phyloP scores from a whole-genome alignment of 140 eudicot genomes.

The Flaveria floridana region DNA sequence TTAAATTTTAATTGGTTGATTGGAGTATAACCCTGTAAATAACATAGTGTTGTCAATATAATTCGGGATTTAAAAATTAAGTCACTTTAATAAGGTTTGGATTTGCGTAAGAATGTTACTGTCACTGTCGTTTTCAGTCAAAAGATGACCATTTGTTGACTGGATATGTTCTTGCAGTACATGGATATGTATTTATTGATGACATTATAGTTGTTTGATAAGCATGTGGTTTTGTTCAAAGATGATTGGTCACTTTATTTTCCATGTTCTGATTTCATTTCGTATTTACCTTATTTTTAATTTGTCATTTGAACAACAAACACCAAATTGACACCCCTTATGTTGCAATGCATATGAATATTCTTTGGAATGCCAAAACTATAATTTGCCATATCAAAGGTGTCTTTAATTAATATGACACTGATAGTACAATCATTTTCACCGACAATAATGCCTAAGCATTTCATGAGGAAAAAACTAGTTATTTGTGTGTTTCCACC shows the following conservation, averaged over 20 bases:
- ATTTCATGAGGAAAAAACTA: conserved; percentile 2
- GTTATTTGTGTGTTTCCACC: neutral
- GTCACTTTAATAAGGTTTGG: neutral
- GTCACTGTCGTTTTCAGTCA: neutral
- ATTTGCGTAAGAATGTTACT: neutral
- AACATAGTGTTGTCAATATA: neutral
- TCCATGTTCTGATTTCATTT: neutral
- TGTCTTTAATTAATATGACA: neutral
- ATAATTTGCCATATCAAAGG: neutral
- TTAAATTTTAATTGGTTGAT: neutral
- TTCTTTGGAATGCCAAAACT: neutral
- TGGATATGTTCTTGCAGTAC: conserved; percentile 6
- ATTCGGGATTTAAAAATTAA: conserved; percentile 16
- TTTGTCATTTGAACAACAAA: neutral
- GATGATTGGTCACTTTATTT: neutral
- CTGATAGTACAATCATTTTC: neutral
- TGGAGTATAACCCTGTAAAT: neutral
- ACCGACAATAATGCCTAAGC: neutral
- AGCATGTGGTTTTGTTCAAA: neutral
- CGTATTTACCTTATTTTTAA: neutral
- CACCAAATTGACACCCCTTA: neutral
- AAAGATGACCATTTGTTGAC: neutral
- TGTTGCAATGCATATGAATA: neutral
- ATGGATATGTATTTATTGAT: neutral
- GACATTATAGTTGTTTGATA: neutral